Conservation (phyloP, 306 rosid species). For the Arachis hypogaea region DNA sequence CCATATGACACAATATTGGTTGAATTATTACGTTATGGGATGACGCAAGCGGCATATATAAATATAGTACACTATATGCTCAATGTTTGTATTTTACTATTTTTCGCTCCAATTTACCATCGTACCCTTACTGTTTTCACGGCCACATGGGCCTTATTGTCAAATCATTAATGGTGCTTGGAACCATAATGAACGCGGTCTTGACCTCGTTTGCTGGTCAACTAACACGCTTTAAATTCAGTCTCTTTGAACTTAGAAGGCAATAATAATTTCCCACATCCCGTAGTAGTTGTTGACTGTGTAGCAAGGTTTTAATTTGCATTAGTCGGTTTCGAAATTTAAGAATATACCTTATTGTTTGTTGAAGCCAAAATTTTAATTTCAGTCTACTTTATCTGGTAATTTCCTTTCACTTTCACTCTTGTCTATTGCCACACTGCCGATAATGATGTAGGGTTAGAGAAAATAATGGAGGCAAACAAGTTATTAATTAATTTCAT, state of each 20-base stretch:
- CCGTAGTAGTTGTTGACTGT: background rate
- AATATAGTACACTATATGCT: background rate
- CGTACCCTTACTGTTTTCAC: constrained; percentile 19
- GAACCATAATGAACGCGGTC: constrained; percentile 6
- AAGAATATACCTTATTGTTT: too few relatives aligned
- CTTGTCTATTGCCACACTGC: background rate
- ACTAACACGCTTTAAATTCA: constrained; percentile 32
- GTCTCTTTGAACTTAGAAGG: background rate
- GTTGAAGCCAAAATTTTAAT: constrained; percentile 15
- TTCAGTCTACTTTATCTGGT: background rate
- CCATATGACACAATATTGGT: background rate
- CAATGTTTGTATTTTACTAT: background rate
- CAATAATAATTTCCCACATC: background rate
- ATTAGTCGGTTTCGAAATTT: background rate
- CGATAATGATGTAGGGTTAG: background rate
- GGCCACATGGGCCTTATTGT: constrained; percentile 12
- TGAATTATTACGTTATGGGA: constrained; percentile 24
- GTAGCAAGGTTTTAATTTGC: background rate
- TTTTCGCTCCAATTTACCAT: background rate
- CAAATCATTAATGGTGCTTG: background rate
- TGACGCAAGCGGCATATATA: constrained; percentile 29
- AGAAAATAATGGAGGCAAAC: too few relatives aligned
- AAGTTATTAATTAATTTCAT: background rate
- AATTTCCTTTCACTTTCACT: background rate
- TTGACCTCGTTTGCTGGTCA: constrained; percentile 36